A percentile compares a stretch with the other conserved stretches of the same genome.
Conservation (phyloP, 306 rosid species). For the Hippophae rhamnoides region DNA sequence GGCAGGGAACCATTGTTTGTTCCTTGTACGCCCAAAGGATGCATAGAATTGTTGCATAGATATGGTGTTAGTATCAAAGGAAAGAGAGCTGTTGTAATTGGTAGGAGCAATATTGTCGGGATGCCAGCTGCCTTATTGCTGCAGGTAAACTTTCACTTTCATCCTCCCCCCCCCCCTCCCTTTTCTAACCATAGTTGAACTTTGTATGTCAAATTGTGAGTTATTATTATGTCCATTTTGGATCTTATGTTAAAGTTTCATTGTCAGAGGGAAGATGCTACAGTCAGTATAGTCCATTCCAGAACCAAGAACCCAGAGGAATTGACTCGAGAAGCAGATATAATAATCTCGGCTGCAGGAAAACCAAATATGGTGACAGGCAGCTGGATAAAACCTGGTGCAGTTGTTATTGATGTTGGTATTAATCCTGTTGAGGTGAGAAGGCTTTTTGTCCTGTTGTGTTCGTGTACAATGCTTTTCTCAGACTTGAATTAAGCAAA, state of each 20-base stretch:
- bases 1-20: constrained; percentile 34
- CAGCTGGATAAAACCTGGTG: not conserved
- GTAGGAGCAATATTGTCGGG: constrained; percentile 32
- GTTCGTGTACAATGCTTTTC: not conserved
- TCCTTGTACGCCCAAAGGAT: constrained; percentile 34
- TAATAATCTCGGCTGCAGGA: not conserved
- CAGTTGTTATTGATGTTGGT: not conserved
- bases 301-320: not conserved
- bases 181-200: no score
- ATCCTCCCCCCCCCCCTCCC: no score
- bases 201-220: no score
- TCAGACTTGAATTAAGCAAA: not conserved
- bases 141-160: not conserved
- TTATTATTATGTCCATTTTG: no score
- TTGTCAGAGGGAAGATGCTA: constrained; percentile 16
- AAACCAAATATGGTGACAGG: not conserved
- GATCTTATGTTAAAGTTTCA: no score
- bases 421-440: not conserved
- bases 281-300: not conserved
- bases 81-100: constrained; percentile 31
- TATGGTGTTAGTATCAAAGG: constrained; percentile 29
- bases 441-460: not conserved
- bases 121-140: constrained; percentile 36
- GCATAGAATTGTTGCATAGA: constrained; percentile 29
- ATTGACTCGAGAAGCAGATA: not conserved